Base-by-base conservation (phyloP, 140 eudicot species). In the Artemisia princeps region DNA sequence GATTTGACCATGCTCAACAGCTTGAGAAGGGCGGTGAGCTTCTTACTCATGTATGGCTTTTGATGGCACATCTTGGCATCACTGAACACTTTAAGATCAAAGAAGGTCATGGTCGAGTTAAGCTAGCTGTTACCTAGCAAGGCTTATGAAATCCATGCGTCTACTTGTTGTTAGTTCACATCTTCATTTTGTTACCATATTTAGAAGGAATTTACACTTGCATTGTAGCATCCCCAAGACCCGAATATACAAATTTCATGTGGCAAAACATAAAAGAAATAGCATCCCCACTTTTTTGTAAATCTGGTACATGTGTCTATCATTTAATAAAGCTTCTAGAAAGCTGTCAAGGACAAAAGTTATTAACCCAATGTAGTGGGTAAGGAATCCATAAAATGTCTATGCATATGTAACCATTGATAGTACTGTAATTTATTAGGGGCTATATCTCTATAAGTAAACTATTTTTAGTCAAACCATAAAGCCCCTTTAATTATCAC, bases 51-150 rank as follows among this genome's bases (percentile, higher is more conserved):
- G 80, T 79, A 2, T 79, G 88, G 85, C 80, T 83, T 57, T 53
- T 83, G 71, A 83, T 83, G 83, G 84, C 85, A 40, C 85, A 83
- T 77, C 76, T 83, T 62, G 83, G 85, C 11, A 69, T 83, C 66
- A 83, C 85, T 7, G 83, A 80, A 62, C 80, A 83, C 13, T 77
- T 83, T 11, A 81, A 80, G 78, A 83, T 79, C 24, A 68, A 82
- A n/a, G 74, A 76, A 51, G 87, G 87, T 10, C 81, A 82, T 46
- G 81, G 78, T 44, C 72, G 82, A 79, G 75, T 72, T 42, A 82
- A 79, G 75, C 30, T 78, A 48, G 70, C 56, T 62, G 76, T 72
- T 62, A 72, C 76, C 64, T 72, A 63, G 52, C n/a, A 1, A 24
- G n/a, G 26, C 37, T 17, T 2, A 46, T 13, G 14, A 24, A 13